Percentiles rank a stretch among this genome's conserved stretches.
phyloP scores from a whole-genome alignment of 306 rosid species.

The barrel medic (Medicago truncatula) region DNA sequence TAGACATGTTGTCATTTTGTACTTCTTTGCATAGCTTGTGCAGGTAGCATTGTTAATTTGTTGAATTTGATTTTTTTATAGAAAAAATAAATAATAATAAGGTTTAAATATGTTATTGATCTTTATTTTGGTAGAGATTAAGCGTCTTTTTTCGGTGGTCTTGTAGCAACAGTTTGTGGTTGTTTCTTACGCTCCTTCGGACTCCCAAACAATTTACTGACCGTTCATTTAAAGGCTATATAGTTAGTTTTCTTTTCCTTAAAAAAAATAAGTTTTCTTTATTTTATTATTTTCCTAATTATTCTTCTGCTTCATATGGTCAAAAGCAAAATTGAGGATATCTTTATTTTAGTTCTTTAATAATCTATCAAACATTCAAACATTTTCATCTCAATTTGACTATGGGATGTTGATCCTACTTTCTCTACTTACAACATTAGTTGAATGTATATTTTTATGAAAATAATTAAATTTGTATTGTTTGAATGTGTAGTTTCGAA shows the following conservation, averaged over 20 bases:
- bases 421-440: neutral
- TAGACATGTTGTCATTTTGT: neutral
- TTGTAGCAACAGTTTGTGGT: no score
- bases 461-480: neutral
- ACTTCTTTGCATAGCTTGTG: neutral
- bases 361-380: conserved; percentile 12
- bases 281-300: neutral
- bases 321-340: neutral
- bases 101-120: no score
- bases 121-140: no score
- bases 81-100: no score
- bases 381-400: neutral
- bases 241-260: neutral
- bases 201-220: no score
- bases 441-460: neutral
- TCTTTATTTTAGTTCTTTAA: neutral
- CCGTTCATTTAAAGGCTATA: neutral
- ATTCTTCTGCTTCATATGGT: neutral
- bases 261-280: neutral
- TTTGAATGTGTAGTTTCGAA: neutral
- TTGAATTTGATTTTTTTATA: no score
- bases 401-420: neutral
- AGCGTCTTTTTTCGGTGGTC: no score
- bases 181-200: no score
- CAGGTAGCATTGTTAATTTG: neutral